Percentiles rank a stretch among this genome's conserved stretches.
These are phyloP conservation scores for Blattamonas nauphoetae DNA, from an alignment of 78 protist genomes.

Conservation along the genomic window DNA sequence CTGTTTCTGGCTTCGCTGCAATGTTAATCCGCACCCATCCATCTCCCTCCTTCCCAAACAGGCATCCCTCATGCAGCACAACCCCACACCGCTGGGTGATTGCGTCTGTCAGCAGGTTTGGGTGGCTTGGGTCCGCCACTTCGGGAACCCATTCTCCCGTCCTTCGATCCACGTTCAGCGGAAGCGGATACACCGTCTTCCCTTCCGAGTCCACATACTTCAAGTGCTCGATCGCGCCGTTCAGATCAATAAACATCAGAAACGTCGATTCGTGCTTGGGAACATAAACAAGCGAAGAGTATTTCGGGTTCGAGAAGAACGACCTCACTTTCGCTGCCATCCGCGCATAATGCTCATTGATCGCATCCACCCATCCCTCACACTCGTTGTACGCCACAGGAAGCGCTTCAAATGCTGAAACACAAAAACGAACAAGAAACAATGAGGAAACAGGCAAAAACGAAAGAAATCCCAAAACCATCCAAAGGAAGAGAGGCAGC, in stretches of 20 bases:
- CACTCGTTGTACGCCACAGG: no score
- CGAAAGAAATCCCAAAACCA: no score
- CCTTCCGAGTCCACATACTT: neutral
- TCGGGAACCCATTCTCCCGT: neutral
- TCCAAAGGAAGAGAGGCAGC: no score
- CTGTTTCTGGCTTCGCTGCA: neutral
- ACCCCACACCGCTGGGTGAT: neutral
- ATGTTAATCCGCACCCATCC: neutral
- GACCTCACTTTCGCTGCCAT: no score
- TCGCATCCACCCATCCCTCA: no score
- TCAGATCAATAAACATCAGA: neutral
- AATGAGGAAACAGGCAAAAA: no score
- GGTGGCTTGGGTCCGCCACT: neutral
- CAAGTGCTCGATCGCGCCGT: neutral
- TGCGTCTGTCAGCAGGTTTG: neutral
- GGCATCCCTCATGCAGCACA: neutral
- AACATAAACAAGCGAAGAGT: neutral
- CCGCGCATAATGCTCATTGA: no score
- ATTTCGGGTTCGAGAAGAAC: no score
- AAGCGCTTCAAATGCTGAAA: no score
- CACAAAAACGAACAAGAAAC: no score
- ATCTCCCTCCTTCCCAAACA: neutral
- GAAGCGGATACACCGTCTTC: neutral
- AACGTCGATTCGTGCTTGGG: neutral
- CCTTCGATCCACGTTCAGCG: neutral